phyloP scores from a whole-genome alignment of 2,329 filamentous ascomycete genomes.

The Aspergillus alliaceus region DNA sequence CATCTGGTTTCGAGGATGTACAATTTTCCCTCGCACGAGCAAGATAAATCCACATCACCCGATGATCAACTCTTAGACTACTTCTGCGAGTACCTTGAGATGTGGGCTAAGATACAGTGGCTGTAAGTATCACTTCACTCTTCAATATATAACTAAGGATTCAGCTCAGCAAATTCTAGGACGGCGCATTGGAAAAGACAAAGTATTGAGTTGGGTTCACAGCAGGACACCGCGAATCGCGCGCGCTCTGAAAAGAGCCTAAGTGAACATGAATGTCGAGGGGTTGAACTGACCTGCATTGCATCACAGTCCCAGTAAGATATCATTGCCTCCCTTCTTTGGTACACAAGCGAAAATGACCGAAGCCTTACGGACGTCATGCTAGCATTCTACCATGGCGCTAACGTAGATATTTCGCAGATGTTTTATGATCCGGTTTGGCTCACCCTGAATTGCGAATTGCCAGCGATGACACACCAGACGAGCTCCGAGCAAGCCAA shows the following conservation, averaged over 20 bases:
- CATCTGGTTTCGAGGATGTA: not conserved
- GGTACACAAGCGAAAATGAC: not conserved
- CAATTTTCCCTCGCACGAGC: not conserved
- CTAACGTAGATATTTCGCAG: not conserved
- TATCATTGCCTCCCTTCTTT: not conserved
- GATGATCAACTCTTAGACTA: not conserved
- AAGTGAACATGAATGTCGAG: not conserved
- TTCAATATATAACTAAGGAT: not conserved
- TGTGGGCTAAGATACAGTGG: slow-evolving; percentile 1
- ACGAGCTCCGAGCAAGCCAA: not conserved
- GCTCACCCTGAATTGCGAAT: not conserved
- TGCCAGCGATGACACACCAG: not conserved
- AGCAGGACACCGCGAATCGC: not conserved
- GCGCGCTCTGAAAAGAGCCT: not conserved
- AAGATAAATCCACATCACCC: not conserved
- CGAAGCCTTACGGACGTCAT: not conserved
- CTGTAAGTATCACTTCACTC: not conserved
- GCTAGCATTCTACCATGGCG: not conserved
- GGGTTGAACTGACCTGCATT: not conserved
- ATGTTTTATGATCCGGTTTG: not conserved
- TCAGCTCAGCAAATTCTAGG: not conserved
- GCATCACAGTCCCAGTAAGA: not conserved
- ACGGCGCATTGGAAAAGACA: not conserved
- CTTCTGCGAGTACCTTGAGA: not conserved
- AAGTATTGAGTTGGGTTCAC: not conserved